Evolutionary conservation across 2,329 filamentous ascomycete genomes (phyloP).

Genomic region (Pseudonectria foliicola): DNA sequence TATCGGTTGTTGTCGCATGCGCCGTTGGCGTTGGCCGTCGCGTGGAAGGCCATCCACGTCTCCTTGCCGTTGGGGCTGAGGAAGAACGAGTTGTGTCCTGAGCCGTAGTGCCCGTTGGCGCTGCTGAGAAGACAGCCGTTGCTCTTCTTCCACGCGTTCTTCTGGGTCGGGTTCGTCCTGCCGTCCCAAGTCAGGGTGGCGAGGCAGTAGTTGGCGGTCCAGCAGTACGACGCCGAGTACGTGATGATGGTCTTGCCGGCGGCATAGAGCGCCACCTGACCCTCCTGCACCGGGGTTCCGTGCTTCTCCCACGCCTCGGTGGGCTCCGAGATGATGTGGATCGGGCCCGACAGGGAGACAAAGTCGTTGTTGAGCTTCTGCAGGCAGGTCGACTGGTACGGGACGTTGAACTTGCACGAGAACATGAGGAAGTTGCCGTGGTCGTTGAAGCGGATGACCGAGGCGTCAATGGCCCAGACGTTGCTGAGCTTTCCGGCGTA

Average conservation of each 20-base stretch:
- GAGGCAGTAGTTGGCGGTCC: slow-evolving; percentile 44
- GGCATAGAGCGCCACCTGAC: slow-evolving; percentile 43
- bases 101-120: slow-evolving; percentile 48
- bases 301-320: slow-evolving; percentile 42
- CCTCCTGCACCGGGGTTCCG: slow-evolving; percentile 45
- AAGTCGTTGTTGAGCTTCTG: slow-evolving; percentile 32
- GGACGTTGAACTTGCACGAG: slow-evolving; percentile 39
- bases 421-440: slow-evolving; percentile 43
- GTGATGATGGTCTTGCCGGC: slow-evolving; percentile 43
- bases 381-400: slow-evolving; percentile 29
- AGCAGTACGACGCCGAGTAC: slow-evolving; percentile 48
- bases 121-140: slow-evolving; percentile 40
- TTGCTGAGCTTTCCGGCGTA: slow-evolving; percentile 39
- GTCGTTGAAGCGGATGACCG: slow-evolving; percentile 39
- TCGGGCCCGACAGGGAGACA: slow-evolving; percentile 33
- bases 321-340: slow-evolving; percentile 41
- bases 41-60: slow-evolving; percentile 50
- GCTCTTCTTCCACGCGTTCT: slow-evolving; percentile 42
- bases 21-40: slow-evolving; percentile 37
- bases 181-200: slow-evolving; percentile 46
- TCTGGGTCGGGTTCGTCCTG: slow-evolving; percentile 34
- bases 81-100: slow-evolving; percentile 51
- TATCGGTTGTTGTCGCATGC: slow-evolving; percentile 45
- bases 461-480: slow-evolving; percentile 46
- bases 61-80: slow-evolving; percentile 43